Percentiles rank a stretch among this genome's conserved stretches.
phyloP scores from a whole-genome alignment of 108 stramenopile species.

The Seminavis robusta region DNA sequence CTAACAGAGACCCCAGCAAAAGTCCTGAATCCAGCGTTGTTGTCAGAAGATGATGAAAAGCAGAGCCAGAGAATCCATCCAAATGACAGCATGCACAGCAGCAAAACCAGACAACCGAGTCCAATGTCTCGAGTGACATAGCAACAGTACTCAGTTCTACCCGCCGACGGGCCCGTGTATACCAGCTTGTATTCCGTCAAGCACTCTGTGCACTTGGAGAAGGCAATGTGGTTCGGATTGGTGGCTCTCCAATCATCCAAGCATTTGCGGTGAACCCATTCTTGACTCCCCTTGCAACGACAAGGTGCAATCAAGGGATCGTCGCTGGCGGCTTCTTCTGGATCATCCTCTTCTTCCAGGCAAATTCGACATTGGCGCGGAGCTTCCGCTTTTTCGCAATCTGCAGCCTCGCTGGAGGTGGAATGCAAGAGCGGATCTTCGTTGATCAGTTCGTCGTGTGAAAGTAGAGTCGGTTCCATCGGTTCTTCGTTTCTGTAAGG shows the following conservation, averaged over 20 bases:
- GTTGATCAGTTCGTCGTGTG: no score
- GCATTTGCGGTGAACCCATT: slow-evolving; percentile 39
- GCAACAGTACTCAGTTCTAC: not conserved
- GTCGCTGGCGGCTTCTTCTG: no score
- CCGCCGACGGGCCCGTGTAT: not conserved
- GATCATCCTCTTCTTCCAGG: slow-evolving; percentile 23
- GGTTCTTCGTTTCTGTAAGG: no score
- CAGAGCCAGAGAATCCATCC: slow-evolving; percentile 1
- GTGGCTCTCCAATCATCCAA: slow-evolving; percentile 30
- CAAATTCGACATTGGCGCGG: slow-evolving; percentile 50
- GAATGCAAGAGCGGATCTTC: no score
- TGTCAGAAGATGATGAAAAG: slow-evolving; percentile 7
- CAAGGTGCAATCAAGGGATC: slow-evolving; percentile 47
- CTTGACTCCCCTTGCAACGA: slow-evolving; percentile 26
- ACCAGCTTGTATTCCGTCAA: slow-evolving; percentile 18
- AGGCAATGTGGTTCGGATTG: slow-evolving; percentile 22
- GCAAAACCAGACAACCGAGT: no score
- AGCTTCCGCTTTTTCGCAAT: no score
- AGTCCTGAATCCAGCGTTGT: not conserved
- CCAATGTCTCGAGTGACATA: no score
- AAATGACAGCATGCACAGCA: slow-evolving; percentile 17
- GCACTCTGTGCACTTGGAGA: slow-evolving; percentile 34
- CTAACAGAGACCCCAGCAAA: not conserved
- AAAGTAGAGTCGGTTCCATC: no score
- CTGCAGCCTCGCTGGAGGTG: no score